phyloP scores from a whole-genome alignment of 129 eudicot species.

The Calendula officinalis region DNA sequence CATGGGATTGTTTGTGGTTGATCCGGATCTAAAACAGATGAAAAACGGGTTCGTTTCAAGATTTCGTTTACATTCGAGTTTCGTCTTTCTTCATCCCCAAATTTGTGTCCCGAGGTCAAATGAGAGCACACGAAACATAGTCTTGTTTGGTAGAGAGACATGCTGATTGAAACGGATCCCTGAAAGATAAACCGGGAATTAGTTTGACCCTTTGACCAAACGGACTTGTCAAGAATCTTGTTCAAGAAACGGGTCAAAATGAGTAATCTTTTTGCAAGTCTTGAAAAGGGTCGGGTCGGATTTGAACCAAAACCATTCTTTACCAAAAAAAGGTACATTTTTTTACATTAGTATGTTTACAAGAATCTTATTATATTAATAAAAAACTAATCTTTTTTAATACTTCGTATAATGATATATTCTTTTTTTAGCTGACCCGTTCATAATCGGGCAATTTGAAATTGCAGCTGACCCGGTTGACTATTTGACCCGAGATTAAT shows the following conservation, averaged over 20 bases:
- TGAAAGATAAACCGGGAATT: slow-evolving; percentile 20
- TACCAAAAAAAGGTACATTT: too few species aligned
- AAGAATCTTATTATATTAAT: too few species aligned
- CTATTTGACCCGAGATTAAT: too few species aligned
- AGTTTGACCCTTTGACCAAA: neutral
- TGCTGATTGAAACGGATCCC: slow-evolving; percentile 98
- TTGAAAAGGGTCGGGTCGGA: too few species aligned
- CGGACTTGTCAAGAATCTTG: neutral
- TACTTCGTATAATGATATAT: too few species aligned
- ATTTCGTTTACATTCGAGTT: slow-evolving; percentile 82
- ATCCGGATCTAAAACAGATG: slow-evolving; percentile 59
- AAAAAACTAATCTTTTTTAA: too few species aligned
- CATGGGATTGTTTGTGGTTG: slow-evolving; percentile 85
- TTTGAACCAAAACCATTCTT: too few species aligned
- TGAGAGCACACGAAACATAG: slow-evolving; percentile 94
- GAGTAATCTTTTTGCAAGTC: too few species aligned
- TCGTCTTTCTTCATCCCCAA: slow-evolving; percentile 81
- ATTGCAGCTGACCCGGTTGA: too few species aligned
- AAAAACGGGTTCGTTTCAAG: slow-evolving; percentile 74
- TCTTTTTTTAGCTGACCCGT: too few species aligned
- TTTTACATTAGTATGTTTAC: too few species aligned
- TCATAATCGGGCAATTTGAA: too few species aligned
- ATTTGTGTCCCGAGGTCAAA: slow-evolving; percentile 82
- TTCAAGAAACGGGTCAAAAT: neutral
- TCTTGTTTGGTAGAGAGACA: slow-evolving; percentile 86